phyloP scores from a whole-genome alignment of 306 rosid species.

The Carpinus viminea region DNA sequence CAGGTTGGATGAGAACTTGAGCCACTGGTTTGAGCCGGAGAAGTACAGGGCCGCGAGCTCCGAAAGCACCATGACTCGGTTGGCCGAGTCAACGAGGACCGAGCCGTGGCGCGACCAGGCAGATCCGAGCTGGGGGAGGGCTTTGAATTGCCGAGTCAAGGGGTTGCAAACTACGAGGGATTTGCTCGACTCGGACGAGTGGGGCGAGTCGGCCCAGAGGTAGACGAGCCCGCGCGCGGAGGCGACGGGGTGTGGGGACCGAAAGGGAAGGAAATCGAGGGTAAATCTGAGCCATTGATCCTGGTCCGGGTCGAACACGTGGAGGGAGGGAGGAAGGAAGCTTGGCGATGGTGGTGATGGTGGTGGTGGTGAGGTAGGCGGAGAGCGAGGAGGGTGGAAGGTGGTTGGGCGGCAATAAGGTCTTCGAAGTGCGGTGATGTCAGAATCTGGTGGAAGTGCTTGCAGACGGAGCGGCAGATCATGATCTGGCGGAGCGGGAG shows the following conservation, averaged over 20 bases:
- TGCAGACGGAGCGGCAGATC: conserved; percentile 73
- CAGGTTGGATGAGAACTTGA: conserved; percentile 72
- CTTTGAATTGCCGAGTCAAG: conserved; percentile 61
- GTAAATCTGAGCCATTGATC: conserved; percentile 59
- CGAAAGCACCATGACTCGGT: conserved; percentile 76
- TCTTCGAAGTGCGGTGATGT: conserved; percentile 56
- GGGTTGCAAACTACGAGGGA: conserved; percentile 81
- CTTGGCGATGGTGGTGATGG: conserved; percentile 30
- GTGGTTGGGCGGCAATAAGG: conserved; percentile 55
- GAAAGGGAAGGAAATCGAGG: conserved; percentile 78
- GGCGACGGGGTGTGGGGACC: conserved; percentile 78
- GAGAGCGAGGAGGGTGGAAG: conserved; percentile 68
- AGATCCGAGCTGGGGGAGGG: conserved; percentile 82
- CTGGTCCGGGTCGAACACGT: conserved; percentile 64
- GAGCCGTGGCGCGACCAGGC: conserved; percentile 96
- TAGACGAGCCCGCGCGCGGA: conserved; percentile 76
- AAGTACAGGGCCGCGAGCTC: conserved; percentile 83
- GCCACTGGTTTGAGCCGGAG: conserved; percentile 53
- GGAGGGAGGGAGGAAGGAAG: conserved; percentile 39
- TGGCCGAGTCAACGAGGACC: conserved; percentile 68
- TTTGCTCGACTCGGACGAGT: conserved; percentile 42
- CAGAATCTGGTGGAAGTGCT: conserved; percentile 60
- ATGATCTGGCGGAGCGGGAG: conserved; percentile 82
- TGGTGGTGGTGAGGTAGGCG: conserved; percentile 56
- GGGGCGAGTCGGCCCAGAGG: conserved; percentile 74